Evolutionary conservation across 805 yeast species (phyloP).

Genomic region (Yamadazyma paraphyllophila): DNA sequence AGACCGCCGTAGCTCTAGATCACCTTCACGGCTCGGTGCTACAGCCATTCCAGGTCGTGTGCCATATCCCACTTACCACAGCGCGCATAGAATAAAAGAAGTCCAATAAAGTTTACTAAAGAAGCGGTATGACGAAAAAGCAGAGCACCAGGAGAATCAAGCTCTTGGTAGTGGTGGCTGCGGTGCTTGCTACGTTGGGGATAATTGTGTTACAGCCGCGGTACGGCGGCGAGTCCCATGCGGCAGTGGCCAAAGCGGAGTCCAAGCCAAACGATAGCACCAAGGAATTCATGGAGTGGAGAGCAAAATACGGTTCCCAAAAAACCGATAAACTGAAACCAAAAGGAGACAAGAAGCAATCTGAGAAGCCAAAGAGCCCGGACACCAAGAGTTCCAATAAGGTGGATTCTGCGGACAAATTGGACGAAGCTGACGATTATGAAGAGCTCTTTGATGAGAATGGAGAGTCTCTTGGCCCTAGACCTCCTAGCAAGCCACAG

Average conservation of each 20-base stretch:
- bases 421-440: background rate
- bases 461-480: background rate
- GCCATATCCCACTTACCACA: too few species aligned
- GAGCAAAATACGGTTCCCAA: slow-evolving; percentile 4
- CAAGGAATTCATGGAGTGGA: slow-evolving; percentile 12
- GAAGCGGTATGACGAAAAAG: slow-evolving; percentile 10
- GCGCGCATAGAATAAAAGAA: background rate
- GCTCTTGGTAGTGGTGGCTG: slow-evolving; percentile 8
- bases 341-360: background rate
- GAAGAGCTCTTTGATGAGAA: background rate
- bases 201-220: background rate
- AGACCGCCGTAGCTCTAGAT: too few species aligned
- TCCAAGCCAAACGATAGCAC: slow-evolving; percentile 1
- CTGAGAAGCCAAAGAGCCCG: slow-evolving; percentile 1
- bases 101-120: too few species aligned
- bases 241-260: background rate
- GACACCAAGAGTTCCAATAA: background rate
- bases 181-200: background rate
- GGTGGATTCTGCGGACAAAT: slow-evolving; percentile 6
- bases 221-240: background rate
- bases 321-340: background rate
- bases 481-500: background rate
- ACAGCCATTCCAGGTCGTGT: too few species aligned
- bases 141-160: slow-evolving; percentile 11
- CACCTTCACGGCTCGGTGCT: too few species aligned